Percentiles rank a stretch among this genome's conserved stretches.
Conservation (phyloP, 306 rosid species). For the Cucurbita pepo region DNA sequence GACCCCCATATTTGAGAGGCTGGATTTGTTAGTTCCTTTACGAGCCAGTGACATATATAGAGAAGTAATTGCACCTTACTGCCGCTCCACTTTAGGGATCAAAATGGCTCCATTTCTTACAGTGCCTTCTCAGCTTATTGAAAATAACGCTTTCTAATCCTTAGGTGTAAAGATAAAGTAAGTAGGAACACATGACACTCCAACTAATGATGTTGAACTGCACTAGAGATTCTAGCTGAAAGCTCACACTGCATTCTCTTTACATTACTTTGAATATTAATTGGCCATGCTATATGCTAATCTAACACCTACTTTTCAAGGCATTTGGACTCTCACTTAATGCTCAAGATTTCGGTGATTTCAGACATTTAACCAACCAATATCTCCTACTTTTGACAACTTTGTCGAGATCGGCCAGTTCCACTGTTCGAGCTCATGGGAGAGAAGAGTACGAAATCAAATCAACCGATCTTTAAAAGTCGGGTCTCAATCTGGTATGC, state of each 20-base stretch:
- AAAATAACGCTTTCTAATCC: conserved; percentile 24
- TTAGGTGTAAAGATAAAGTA: conserved; percentile 72
- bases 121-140: conserved; percentile 51
- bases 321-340: conserved; percentile 31
- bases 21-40: conserved; percentile 2
- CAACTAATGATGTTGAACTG: conserved; percentile 7
- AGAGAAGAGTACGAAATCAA: background rate
- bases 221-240: conserved; percentile 8
- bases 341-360: conserved; percentile 40
- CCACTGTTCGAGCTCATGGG: background rate
- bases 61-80: conserved; percentile 1
- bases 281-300: background rate
- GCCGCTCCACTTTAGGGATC: conserved; percentile 13
- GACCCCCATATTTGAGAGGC: conserved; percentile 38
- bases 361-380: conserved; percentile 21
- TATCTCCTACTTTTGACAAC: background rate
- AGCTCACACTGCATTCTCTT: conserved; percentile 1
- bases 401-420: background rate
- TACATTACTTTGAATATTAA: conserved; percentile 10
- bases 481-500: background rate
- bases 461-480: background rate
- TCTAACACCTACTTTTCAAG: conserved; percentile 14
- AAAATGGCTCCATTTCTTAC: conserved; percentile 31
- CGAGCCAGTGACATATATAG: conserved; percentile 11
- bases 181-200: conserved; percentile 14